Percentiles rank a stretch among this genome's conserved stretches.
Conservation (phyloP, 257 asterid species). For the Datura wrightii region DNA sequence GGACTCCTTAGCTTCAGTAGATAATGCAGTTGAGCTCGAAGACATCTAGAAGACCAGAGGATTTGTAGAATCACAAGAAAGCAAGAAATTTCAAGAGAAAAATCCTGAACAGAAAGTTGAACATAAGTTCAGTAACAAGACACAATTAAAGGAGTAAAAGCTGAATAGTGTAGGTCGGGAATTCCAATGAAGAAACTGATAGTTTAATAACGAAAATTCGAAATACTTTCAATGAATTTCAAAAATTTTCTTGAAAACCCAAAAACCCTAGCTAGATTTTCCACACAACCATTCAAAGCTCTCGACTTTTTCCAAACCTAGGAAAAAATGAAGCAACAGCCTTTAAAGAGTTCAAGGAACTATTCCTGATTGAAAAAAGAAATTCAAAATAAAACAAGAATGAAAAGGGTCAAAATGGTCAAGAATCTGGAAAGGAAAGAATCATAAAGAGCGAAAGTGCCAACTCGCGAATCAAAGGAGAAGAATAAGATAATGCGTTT, state of each 20-base stretch:
- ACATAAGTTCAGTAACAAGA: constrained; percentile 9
- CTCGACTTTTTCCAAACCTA: constrained; percentile 11
- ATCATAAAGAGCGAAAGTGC: constrained; percentile 15
- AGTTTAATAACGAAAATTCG: too few species aligned
- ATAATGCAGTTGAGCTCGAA: constrained; percentile 28
- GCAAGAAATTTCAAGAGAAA: background rate
- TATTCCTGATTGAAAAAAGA: background rate
- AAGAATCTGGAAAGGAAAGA: background rate
- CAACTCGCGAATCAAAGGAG: constrained; percentile 25
- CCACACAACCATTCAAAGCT: constrained; percentile 17
- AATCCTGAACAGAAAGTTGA: background rate
- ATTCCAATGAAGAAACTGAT: background rate
- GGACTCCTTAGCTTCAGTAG: constrained; percentile 21
- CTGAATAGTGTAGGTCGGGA: background rate
- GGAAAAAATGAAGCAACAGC: background rate
- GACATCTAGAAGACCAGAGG: background rate
- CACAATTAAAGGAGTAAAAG: background rate
- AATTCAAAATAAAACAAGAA: background rate
- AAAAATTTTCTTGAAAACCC: background rate
- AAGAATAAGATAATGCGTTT: background rate
- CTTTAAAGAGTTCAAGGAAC: background rate
- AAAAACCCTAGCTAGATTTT: constrained; percentile 26
- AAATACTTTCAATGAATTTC: background rate
- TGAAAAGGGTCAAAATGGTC: background rate
- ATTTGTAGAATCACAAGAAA: constrained; percentile 11